phyloP scores from a whole-genome alignment of 495 filamentous ascomycete genomes.

The Hypoxylon rickii region DNA sequence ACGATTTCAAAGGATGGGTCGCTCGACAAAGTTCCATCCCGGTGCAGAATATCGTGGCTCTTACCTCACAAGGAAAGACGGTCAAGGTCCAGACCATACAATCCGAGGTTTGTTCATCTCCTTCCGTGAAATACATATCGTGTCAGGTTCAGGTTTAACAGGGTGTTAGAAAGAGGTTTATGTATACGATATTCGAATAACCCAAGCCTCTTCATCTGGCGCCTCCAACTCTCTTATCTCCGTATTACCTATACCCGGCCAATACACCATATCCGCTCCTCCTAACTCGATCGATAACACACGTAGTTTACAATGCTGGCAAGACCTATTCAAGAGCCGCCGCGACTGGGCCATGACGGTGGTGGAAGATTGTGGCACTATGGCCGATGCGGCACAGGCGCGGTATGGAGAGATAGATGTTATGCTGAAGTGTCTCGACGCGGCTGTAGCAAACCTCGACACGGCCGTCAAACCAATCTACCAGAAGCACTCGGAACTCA shows the following conservation, averaged over 20 bases:
- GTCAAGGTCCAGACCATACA: slow-evolving; percentile 74
- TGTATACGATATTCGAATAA: slow-evolving; percentile 77
- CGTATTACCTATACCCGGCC: slow-evolving; percentile 60
- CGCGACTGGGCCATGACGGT: slow-evolving; percentile 73
- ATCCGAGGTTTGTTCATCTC: slow-evolving; percentile 65
- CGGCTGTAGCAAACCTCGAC: slow-evolving; percentile 81
- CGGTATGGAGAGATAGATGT: slow-evolving; percentile 69
- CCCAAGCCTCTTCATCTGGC: slow-evolving; percentile 51
- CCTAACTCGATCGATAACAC: slow-evolving; percentile 76
- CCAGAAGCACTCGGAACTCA: slow-evolving; percentile 71
- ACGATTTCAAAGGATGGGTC: slow-evolving; percentile 76
- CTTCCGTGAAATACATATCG: no score
- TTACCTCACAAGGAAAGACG: slow-evolving; percentile 81
- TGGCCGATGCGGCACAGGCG: slow-evolving; percentile 54
- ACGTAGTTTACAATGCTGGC: slow-evolving; percentile 79
- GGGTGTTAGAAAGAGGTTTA: slow-evolving; percentile 75
- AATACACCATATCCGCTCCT: slow-evolving; percentile 60
- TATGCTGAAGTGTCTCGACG: slow-evolving; percentile 72
- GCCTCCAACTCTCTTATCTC: slow-evolving; percentile 48
- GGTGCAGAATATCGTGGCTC: slow-evolving; percentile 72
- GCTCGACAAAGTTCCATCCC: slow-evolving; percentile 68
- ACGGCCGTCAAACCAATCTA: slow-evolving; percentile 75
- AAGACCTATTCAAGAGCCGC: slow-evolving; percentile 74
- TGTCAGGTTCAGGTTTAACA: background rate
- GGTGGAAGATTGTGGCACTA: slow-evolving; percentile 63